A percentile compares a stretch with the other conserved stretches of the same genome.
Evolutionary conservation across 2,329 filamentous ascomycete species (phyloP).

Genomic region (Ophiostoma novo-ulmi): DNA sequence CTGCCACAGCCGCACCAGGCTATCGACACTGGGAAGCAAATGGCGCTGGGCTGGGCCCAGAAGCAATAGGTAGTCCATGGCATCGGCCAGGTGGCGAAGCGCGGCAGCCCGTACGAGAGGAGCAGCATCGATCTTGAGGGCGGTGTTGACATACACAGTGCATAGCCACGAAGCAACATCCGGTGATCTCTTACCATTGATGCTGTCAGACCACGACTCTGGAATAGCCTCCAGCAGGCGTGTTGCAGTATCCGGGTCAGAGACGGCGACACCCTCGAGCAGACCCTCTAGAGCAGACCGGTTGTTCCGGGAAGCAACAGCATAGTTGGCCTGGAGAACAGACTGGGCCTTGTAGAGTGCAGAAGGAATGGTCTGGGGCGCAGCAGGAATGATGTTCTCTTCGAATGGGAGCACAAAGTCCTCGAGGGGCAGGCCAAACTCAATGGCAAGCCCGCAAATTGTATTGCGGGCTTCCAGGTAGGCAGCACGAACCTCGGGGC

Average conservation of each 20-base stretch:
- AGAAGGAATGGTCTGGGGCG: background rate
- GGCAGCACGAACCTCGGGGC: constrained; percentile 42
- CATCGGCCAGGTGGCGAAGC: constrained; percentile 43
- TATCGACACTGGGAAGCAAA: constrained; percentile 46
- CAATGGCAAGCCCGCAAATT: constrained; percentile 30
- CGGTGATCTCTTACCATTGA: constrained; percentile 21
- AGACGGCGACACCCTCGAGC: constrained; percentile 37
- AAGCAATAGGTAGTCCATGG: constrained; percentile 40
- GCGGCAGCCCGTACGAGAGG: constrained; percentile 46
- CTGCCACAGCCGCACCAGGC: constrained; percentile 38
- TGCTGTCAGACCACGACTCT: constrained; percentile 29
- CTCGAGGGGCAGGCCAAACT: background rate
- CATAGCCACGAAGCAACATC: constrained; percentile 36
- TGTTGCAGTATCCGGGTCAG: constrained; percentile 40
- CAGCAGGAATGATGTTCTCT: background rate
- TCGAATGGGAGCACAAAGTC: background rate
- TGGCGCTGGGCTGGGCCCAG: background rate
- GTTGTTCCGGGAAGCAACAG: constrained; percentile 29
- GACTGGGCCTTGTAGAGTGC: constrained; percentile 41
- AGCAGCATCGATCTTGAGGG: constrained; percentile 34
- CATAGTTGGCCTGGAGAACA: constrained; percentile 37
- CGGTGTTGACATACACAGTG: constrained; percentile 42
- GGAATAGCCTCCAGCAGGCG: constrained; percentile 40
- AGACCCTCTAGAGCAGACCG: constrained; percentile 30
- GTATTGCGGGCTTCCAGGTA: constrained; percentile 46